These are phyloP conservation scores for Aspergillus aculeatus DNA, from an alignment of 2,329 filamentous ascomycete species.

Conservation along the genomic window DNA sequence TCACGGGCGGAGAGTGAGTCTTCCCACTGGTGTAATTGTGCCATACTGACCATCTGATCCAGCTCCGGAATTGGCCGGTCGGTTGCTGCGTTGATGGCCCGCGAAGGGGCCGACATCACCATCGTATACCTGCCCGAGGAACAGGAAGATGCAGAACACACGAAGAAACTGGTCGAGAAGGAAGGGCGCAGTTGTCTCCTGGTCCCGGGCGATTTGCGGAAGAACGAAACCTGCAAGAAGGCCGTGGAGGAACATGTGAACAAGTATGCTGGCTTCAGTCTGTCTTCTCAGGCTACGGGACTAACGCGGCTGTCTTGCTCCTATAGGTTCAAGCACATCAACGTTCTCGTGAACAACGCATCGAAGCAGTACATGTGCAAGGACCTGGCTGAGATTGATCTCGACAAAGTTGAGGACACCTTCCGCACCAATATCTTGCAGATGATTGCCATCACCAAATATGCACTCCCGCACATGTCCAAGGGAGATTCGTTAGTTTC, in stretches of 20 bases:
- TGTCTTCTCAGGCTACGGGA: not conserved
- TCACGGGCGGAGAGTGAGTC: conserved; percentile 58
- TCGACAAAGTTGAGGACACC: conserved; percentile 55
- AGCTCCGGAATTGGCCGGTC: conserved; percentile 57
- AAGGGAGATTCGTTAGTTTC: conserved; percentile 46
- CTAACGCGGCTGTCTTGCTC: conserved; percentile 30
- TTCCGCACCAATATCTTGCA: conserved; percentile 59
- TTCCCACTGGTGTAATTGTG: not conserved
- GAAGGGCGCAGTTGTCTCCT: conserved; percentile 51
- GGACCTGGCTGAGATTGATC: conserved; percentile 55
- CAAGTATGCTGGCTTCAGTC: conserved; percentile 29
- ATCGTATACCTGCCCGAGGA: conserved; percentile 59
- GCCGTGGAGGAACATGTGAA: conserved; percentile 56
- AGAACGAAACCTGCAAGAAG: conserved; percentile 51
- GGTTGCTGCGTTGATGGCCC: conserved; percentile 56
- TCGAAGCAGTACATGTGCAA: conserved; percentile 56
- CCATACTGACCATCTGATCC: not conserved
- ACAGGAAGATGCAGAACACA: conserved; percentile 56
- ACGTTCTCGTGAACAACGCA: conserved; percentile 60
- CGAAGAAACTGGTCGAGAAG: conserved; percentile 53
- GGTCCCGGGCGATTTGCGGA: conserved; percentile 50
- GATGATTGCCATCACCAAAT: conserved; percentile 62
- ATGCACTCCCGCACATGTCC: conserved; percentile 55
- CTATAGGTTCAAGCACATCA: conserved; percentile 33
- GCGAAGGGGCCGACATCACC: conserved; percentile 57